Percentiles rank a stretch among this genome's conserved stretches.
Evolutionary conservation across 768 basidiomycete species (phyloP).

Genomic region (Mycena maculata): DNA sequence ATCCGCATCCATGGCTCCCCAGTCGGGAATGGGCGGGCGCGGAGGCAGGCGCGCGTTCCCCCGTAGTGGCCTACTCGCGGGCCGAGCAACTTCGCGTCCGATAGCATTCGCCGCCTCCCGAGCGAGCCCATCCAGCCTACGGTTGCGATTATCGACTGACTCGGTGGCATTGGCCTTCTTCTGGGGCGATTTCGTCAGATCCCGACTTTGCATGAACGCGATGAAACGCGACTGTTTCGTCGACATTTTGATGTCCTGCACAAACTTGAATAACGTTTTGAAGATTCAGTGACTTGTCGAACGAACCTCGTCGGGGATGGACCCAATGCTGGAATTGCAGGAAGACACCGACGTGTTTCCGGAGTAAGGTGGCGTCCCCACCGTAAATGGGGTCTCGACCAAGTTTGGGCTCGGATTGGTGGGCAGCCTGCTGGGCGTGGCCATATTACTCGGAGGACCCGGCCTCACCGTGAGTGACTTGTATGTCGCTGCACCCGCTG

Average conservation of each 20-base stretch:
- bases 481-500: background rate
- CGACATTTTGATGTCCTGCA: constrained; percentile 13
- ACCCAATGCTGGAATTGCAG: constrained; percentile 20
- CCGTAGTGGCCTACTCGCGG: constrained; percentile 14
- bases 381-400: background rate
- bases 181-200: constrained; percentile 27
- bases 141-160: background rate
- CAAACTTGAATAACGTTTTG: background rate
- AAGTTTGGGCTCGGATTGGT: background rate
- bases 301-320: constrained; percentile 31
- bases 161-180: constrained; percentile 8
- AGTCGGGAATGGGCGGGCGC: constrained; percentile 26
- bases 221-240: constrained; percentile 31
- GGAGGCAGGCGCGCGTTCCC: constrained; percentile 30
- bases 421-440: background rate
- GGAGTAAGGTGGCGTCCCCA: background rate
- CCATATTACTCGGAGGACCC: background rate
- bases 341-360: constrained; percentile 10
- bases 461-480: constrained; percentile 16
- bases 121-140: constrained; percentile 8
- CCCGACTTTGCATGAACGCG: constrained; percentile 30
- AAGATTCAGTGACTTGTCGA: background rate
- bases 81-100: constrained; percentile 1
- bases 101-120: background rate
- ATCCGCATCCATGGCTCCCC: constrained; percentile 22